Evolutionary conservation across 2,329 filamentous ascomycete species (phyloP).

Genomic region (Spiromastix sp.): DNA sequence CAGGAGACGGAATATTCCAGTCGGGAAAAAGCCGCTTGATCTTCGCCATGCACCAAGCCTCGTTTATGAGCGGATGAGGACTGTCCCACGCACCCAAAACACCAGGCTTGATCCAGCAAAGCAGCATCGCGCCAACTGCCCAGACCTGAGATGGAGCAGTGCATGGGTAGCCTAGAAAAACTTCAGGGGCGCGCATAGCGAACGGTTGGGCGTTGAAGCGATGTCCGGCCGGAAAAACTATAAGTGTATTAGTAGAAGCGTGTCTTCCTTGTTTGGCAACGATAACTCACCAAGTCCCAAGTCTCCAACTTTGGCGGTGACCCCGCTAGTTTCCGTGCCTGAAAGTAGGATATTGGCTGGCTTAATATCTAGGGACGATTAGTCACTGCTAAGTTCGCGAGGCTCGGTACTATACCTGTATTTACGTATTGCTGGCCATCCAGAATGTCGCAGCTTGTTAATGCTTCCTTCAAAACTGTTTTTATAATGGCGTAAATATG

Average conservation of each 20-base stretch:
- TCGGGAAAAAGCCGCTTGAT: constrained; percentile 12
- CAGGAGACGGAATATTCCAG: constrained; percentile 11
- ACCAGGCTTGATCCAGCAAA: constrained; percentile 8
- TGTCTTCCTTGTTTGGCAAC: constrained; percentile 4
- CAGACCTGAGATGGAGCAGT: constrained; percentile 6
- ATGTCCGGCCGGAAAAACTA: constrained; percentile 5
- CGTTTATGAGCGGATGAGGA: constrained; percentile 8
- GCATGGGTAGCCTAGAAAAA: constrained; percentile 6
- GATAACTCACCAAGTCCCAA: constrained; percentile 6
- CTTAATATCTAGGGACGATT: constrained; percentile 7
- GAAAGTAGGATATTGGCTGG: constrained; percentile 8
- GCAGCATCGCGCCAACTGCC: constrained; percentile 8
- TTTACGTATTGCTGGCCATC: constrained; percentile 5
- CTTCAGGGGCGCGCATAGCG: constrained; percentile 9
- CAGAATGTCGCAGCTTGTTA: constrained; percentile 8
- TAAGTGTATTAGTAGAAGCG: constrained; percentile 4
- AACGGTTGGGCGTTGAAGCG: constrained; percentile 6
- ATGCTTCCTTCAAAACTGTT: constrained; percentile 4
- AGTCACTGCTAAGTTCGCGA: constrained; percentile 7
- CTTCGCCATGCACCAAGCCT: constrained; percentile 12
- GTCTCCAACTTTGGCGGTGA: constrained; percentile 9
- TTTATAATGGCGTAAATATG: constrained; percentile 5
- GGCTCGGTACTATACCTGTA: constrained; percentile 7
- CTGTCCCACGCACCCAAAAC: constrained; percentile 9
- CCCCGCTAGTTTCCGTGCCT: constrained; percentile 4